Percentiles rank a stretch among this genome's conserved stretches.
Evolutionary conservation across 1,139 yeast genomes (phyloP).

Genomic region (Debaryomyces udenii): DNA sequence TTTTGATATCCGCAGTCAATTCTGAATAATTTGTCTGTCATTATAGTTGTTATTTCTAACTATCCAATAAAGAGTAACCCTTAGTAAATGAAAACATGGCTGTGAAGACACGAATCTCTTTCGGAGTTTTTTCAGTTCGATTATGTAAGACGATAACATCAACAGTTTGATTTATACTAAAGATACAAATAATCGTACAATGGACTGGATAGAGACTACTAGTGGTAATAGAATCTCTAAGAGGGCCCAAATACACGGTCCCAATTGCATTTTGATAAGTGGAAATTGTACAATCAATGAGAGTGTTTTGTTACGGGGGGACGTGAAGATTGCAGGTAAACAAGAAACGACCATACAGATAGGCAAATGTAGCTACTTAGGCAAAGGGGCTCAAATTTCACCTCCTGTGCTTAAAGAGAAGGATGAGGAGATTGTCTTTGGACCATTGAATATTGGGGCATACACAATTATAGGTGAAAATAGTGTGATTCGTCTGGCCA

Average conservation of each 20-base stretch:
- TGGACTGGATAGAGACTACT: slow-evolving; percentile 46
- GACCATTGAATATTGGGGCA: slow-evolving; percentile 56
- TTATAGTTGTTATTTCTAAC: slow-evolving; percentile 4
- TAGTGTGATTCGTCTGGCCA: slow-evolving; percentile 44
- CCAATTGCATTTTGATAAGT: slow-evolving; percentile 30
- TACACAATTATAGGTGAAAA: slow-evolving; percentile 55
- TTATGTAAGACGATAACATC: slow-evolving; percentile 3
- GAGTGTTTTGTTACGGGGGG: slow-evolving; percentile 26
- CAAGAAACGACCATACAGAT: slow-evolving; percentile 47
- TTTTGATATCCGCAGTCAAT: slow-evolving; percentile 65
- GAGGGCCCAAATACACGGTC: slow-evolving; percentile 36
- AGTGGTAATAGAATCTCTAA: slow-evolving; percentile 62
- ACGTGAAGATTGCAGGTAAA: slow-evolving; percentile 24
- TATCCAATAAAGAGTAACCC: not conserved
- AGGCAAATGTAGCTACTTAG: slow-evolving; percentile 55
- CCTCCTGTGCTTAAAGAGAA: slow-evolving; percentile 34
- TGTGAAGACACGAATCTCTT: not conserved
- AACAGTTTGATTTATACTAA: slow-evolving; percentile 1
- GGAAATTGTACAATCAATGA: slow-evolving; percentile 39
- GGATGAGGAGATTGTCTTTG: slow-evolving; percentile 18
- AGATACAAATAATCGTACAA: too few relatives aligned
- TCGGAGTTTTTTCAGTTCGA: slow-evolving; percentile 2
- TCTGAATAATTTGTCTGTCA: slow-evolving; percentile 35
- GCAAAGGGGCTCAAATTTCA: slow-evolving; percentile 25
- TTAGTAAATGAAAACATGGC: slow-evolving; percentile 2